These are phyloP conservation scores for Cercospora citrullina DNA, from an alignment of 2,329 filamentous ascomycete genomes.

Conservation along the genomic window DNA sequence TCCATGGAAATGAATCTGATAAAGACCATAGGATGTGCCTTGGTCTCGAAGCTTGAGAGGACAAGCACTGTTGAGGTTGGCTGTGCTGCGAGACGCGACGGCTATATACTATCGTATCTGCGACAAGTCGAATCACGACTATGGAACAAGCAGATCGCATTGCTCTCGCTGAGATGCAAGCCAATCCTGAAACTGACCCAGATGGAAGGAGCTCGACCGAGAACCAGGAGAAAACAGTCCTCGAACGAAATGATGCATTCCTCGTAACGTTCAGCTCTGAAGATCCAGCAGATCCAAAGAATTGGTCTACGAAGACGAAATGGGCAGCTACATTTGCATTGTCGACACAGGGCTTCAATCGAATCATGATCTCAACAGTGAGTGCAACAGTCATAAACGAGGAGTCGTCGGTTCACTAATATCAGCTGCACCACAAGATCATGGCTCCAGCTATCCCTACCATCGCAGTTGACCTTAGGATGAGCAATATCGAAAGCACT, in stretches of 20 bases:
- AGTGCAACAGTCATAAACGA: not conserved
- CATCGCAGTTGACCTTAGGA: conserved; percentile 41
- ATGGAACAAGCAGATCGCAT: not conserved
- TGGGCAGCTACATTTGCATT: conserved; percentile 54
- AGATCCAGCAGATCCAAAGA: not conserved
- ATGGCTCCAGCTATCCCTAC: conserved; percentile 51
- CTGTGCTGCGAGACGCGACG: not conserved
- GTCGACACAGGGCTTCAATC: conserved; percentile 54
- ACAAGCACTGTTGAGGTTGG: not conserved
- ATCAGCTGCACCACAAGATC: conserved; percentile 48
- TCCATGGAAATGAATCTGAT: not conserved
- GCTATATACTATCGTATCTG: not conserved
- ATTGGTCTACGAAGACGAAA: conserved; percentile 37
- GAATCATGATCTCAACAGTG: conserved; percentile 43
- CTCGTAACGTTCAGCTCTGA: not conserved
- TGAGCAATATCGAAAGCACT: conserved; percentile 13
- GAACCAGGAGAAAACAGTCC: not conserved
- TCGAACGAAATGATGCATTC: not conserved
- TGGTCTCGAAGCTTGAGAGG: not conserved
- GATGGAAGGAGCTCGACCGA: not conserved
- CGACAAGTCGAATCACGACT: not conserved
- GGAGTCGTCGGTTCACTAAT: not conserved
- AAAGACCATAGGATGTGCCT: not conserved
- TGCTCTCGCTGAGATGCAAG: not conserved
- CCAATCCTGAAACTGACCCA: not conserved